phyloP scores from a whole-genome alignment of 164 flowering plant genomes.

The Magnolia kwangsiensis region DNA sequence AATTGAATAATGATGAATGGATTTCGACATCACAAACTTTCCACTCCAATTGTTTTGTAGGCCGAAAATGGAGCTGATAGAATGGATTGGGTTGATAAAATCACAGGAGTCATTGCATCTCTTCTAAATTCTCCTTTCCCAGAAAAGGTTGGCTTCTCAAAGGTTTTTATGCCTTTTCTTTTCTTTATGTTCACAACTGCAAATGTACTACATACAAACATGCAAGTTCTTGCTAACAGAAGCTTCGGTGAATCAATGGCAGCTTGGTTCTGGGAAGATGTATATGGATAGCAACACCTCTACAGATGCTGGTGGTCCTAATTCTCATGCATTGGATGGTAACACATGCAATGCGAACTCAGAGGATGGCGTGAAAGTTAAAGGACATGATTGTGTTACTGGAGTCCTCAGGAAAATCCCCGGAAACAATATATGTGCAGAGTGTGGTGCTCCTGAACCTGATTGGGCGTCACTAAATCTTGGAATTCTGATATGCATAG shows the following conservation, averaged over 20 bases:
- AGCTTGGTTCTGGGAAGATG: conserved; percentile 29
- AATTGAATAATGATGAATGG: not conserved
- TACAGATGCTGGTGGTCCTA: conserved; percentile 21
- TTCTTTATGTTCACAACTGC: not conserved
- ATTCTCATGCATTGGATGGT: conserved; percentile 23
- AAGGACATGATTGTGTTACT: conserved; percentile 44
- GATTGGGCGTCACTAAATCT: conserved; percentile 98
- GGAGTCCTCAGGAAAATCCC: conserved; percentile 56
- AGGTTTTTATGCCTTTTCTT: not conserved
- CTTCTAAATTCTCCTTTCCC: conserved; percentile 72
- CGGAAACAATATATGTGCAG: conserved; percentile 92
- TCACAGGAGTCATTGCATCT: conserved; percentile 79
- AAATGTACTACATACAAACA: conserved; percentile 3
- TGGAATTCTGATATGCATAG: conserved; percentile 82
- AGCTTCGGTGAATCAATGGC: conserved; percentile 18
- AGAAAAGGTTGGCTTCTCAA: conserved; percentile 47
- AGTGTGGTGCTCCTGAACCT: conserved; percentile 79
- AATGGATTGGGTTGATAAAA: conserved; percentile 87
- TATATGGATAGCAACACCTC: conserved; percentile 17
- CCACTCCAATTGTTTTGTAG: conserved; percentile 36
- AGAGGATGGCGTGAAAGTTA: conserved; percentile 30
- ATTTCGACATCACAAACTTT: not conserved
- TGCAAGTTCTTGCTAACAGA: conserved; percentile 13
- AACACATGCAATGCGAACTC: conserved; percentile 8
- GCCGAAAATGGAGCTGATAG: conserved; percentile 94